Base-by-base conservation (phyloP, 1,284 basidiomycete genomes). In the Austroboletus olivaceoglutinosus region DNA sequence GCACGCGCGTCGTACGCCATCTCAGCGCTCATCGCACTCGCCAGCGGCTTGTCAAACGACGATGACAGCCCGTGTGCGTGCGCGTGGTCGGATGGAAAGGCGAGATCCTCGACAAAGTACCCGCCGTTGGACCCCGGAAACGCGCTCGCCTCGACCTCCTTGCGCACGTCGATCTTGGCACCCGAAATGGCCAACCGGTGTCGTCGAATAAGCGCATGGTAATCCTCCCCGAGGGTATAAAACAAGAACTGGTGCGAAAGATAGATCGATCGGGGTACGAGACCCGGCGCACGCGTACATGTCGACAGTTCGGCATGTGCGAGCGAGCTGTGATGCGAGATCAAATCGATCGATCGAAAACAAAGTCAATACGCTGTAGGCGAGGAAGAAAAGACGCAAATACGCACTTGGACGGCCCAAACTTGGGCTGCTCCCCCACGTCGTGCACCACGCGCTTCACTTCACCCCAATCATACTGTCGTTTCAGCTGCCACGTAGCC, bases 241-340 rank as follows among this genome's bases (percentile, higher is more conserved):
- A 93, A 94, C 10, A 83, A 75, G 66, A 93, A 88, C 55, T 93
- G 90, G 57, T 89, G 87, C 0, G 85, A 83, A 13, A 91, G 80
- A 64, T 93, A 93, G 36, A 95, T 76, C 0, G 87, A 77, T 0
- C 82, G 76, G 1, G 90, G 86, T 1, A 90, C 75, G 22, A 90
- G 72, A 3, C 70, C 74, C 0, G 76, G 72, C 2, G 82, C 81
- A 6, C 70, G 72, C 2, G 83, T 82, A 64, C 73, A 82, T 0
- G 89, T 91, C 42, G 87, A 87, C 15, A 94, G 76, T 62, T 95
- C 92, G 1, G 88, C 89, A 41, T 86, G 81, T 0, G 89, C 77
- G 2, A 92, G 74, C 70, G 78, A 85, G 53, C 86, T 89, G 55
- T 18, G 42, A 48, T 22, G 8, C 30, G 27, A 47, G 25, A 53